phyloP scores from a whole-genome alignment of 257 asterid species.

The Ajuga chamaepitys region DNA sequence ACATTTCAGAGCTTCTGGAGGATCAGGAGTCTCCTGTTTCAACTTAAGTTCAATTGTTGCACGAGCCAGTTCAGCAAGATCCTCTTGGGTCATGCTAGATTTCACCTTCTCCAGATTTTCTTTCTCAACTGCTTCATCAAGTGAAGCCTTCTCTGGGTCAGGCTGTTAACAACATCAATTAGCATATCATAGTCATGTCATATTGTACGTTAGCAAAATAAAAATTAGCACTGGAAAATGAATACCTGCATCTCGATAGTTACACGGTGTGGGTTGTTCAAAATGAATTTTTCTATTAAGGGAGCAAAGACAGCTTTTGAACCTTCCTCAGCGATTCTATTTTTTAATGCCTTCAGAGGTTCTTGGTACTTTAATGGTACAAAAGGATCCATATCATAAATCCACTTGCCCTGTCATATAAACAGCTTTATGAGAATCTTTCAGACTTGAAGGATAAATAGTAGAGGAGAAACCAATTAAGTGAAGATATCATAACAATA shows the following conservation, averaged over 20 bases:
- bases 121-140: slow-evolving; percentile 77
- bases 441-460: slow-evolving; percentile 4
- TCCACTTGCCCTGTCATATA: slow-evolving; percentile 80
- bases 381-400: slow-evolving; percentile 93
- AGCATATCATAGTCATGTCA: slow-evolving; percentile 14
- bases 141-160: slow-evolving; percentile 87
- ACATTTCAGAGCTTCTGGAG: slow-evolving; percentile 89
- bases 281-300: slow-evolving; percentile 65
- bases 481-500: slow-evolving; percentile 9
- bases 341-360: slow-evolving; percentile 78
- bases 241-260: slow-evolving; percentile 96
- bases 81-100: slow-evolving; percentile 83
- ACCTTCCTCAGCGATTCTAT: slow-evolving; percentile 85
- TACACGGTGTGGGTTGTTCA: slow-evolving; percentile 75
- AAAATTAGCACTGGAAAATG: slow-evolving; percentile 7
- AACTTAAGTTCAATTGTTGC: slow-evolving; percentile 79
- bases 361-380: slow-evolving; percentile 88
- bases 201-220: slow-evolving; percentile 9
- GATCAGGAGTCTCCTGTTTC: slow-evolving; percentile 98
- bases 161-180: slow-evolving; percentile 52
- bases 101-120: slow-evolving; percentile 65
- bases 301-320: slow-evolving; percentile 96
- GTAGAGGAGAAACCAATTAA: slow-evolving; percentile 6
- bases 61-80: slow-evolving; percentile 97
- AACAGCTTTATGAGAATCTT: slow-evolving; percentile 14